Evolutionary conservation across 192 early-diverging fungal genomes (phyloP), one percentile per base, ranked within the genome.

Genomic region (Jimgerdemannia flammicorona): DNA sequence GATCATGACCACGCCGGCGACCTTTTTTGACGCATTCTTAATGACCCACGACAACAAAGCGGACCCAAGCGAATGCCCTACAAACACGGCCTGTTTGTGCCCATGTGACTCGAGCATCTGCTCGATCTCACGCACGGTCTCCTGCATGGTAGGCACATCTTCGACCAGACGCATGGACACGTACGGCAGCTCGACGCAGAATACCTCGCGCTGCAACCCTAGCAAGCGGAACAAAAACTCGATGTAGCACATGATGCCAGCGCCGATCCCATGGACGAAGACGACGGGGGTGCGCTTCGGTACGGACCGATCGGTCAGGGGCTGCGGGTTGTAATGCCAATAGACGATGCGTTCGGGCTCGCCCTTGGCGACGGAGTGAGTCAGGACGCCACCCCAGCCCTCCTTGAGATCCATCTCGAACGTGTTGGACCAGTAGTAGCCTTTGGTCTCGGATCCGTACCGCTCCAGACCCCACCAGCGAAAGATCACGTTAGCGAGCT

Each of bases 61-160:
- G 4, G 91, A 90, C 3, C 91, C 91, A 10, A 93, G 83, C 11
- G 85, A 87, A 76, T 93, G 92, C 9, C 84, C 90, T 29, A 93
- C 85, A 73, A 92, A 91, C 0, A 81, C 80, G 4, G 92, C 92
- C n/a, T 84, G 79, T 14, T 76, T 43, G 70, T 83, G 86, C 0
- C 79, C 80, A 70, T 90, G 87, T 4, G 54, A 42, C 41, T 80
- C 78, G 3, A 93, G 77, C 82, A 93, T 90, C 1, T 81, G 69
- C 44, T 84, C 82, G 44, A 93, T 82, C 20, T 86, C 89, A 44
- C 76, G 54, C 4, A 91, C 84, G 3, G 83, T 87, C 65, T 89
- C 85, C 29, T 87, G 80, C 8, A 85, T 85, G 3, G 81, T 82
- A 19, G 90, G 89, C 29, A 87, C 85, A 63, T 86, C 70, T 18